Evolutionary conservation across 2,329 filamentous ascomycete species (phyloP).

Genomic region (Sclerotinia glacialis): DNA sequence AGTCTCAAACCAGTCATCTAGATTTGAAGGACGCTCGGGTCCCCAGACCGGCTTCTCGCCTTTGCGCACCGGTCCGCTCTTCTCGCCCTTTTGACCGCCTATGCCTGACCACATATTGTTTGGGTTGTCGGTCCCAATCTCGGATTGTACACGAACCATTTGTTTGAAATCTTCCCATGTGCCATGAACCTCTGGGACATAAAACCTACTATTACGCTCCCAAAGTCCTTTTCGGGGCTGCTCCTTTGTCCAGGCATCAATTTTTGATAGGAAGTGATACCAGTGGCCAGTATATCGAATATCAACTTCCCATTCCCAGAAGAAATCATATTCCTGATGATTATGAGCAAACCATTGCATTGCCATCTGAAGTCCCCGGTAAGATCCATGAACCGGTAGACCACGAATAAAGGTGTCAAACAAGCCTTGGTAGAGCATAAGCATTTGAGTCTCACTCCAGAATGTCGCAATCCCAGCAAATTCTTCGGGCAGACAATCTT

Average conservation of each 20-base stretch:
- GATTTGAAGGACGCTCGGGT: conserved; percentile 65
- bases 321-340: conserved; percentile 85
- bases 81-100: conserved; percentile 40
- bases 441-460: conserved; percentile 94
- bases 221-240: conserved; percentile 79
- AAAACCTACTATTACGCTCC: conserved; percentile 78
- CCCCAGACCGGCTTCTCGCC: conserved; percentile 76
- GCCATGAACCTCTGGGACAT: conserved; percentile 72
- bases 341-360: conserved; percentile 88
- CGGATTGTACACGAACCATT: conserved; percentile 72
- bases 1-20: conserved; percentile 68
- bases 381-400: conserved; percentile 84
- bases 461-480: conserved; percentile 86
- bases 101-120: conserved; percentile 65
- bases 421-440: conserved; percentile 81
- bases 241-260: conserved; percentile 64
- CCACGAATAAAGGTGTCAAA: conserved; percentile 69
- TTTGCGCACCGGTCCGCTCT: conserved; percentile 37
- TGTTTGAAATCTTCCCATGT: conserved; percentile 77
- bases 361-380: conserved; percentile 89
- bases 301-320: conserved; percentile 97
- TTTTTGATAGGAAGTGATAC: conserved; percentile 68
- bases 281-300: conserved; percentile 87
- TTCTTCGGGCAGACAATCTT: conserved; percentile 71
- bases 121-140: conserved; percentile 62